A percentile compares a stretch with the other conserved stretches of the same genome.
phyloP scores from a whole-genome alignment of 163 green algal genomes.

The Volvox carteri region DNA sequence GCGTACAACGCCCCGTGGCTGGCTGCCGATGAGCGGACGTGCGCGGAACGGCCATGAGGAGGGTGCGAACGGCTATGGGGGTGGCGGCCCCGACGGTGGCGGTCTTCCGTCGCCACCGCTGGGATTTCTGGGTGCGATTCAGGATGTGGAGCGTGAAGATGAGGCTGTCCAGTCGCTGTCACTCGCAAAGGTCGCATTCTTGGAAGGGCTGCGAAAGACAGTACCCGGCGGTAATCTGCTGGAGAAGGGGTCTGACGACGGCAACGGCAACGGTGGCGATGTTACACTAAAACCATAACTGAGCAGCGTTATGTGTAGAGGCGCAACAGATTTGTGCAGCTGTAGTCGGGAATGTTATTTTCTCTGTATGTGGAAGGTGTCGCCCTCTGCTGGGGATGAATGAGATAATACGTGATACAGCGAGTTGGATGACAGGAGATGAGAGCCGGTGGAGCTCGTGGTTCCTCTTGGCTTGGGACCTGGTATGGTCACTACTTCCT shows the following conservation, averaged over 20 bases:
- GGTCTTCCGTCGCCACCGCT: neutral
- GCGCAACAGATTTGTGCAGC: no score
- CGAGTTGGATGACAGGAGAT: no score
- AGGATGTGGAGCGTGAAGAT: slow-evolving; percentile 2
- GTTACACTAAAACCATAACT: no score
- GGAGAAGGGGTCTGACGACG: neutral
- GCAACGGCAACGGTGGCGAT: neutral
- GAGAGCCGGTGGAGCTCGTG: no score
- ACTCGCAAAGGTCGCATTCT: neutral
- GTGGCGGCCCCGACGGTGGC: no score
- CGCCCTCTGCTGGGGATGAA: no score
- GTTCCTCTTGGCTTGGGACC: no score
- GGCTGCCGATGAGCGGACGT: neutral
- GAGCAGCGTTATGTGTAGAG: no score
- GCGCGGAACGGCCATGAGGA: neutral
- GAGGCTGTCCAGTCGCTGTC: slow-evolving; percentile 6
- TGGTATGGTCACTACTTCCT: no score
- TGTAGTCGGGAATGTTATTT: no score
- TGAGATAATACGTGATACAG: no score
- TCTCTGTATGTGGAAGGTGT: no score
- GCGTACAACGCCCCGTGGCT: neutral
- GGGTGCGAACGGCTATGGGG: neutral
- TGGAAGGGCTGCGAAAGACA: neutral
- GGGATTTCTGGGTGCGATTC: neutral
- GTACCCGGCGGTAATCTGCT: neutral